Percentiles rank a stretch among this genome's conserved stretches.
Evolutionary conservation across 352 stramenopile genomes (phyloP).

Genomic region (Pythium diclinum): DNA sequence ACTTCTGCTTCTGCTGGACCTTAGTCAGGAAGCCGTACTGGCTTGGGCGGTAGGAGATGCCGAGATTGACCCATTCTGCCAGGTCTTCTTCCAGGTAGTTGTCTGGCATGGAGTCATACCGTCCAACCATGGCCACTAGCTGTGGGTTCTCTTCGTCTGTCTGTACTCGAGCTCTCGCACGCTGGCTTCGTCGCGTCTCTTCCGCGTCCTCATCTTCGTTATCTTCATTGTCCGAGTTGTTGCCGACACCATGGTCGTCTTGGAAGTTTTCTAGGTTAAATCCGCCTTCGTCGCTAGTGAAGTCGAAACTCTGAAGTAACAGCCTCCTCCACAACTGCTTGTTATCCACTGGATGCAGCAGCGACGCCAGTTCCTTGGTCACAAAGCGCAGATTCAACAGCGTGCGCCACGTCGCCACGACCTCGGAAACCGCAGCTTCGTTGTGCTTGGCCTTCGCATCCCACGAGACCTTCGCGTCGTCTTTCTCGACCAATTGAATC

Average conservation of each 20-base stretch:
- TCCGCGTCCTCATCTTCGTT: not conserved
- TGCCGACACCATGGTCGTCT: not conserved
- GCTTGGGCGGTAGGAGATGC: not conserved
- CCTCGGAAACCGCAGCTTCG: not conserved
- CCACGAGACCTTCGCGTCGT: not conserved
- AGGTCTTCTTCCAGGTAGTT: not conserved
- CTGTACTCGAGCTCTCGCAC: too few species aligned
- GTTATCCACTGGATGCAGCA: not conserved
- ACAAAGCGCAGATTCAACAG: not conserved
- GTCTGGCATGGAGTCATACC: not conserved
- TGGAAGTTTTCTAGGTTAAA: not conserved
- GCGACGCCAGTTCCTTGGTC: not conserved
- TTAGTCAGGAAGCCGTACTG: not conserved
- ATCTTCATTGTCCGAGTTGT: not conserved
- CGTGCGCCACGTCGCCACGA: not conserved
- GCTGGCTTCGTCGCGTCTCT: not conserved
- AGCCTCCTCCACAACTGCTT: not conserved
- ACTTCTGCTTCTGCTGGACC: not conserved
- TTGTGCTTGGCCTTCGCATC: not conserved
- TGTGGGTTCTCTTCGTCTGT: not conserved
- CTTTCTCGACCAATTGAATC: not conserved
- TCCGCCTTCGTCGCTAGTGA: not conserved
- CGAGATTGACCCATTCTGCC: not conserved
- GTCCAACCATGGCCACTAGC: not conserved
- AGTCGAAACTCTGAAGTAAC: not conserved